Base-by-base conservation (phyloP, 345 rosid genomes). In the Citrus cavaleriei region DNA sequence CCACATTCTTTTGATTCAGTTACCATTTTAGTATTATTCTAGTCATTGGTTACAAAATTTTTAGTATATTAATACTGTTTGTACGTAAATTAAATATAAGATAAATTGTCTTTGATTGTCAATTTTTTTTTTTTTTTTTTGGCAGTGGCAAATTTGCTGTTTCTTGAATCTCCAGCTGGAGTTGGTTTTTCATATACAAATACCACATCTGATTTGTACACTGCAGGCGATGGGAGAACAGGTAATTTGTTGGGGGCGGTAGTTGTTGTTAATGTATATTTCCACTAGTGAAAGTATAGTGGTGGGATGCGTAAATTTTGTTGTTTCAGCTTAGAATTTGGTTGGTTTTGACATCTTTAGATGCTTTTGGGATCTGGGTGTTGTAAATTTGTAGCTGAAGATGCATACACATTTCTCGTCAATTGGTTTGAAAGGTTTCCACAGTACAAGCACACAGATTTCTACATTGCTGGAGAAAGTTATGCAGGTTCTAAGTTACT, bases 81-180 rank as follows among this genome's bases (percentile, higher is more conserved):
- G 72, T 65, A 10, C 42, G 12, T 28, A 51, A 25, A 46, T 49
- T 70, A 46, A 70, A 34, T 19, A 19, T 34, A 30, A 63, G 38
- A 64, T 64, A 6, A 5, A 32, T 32, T 14, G 28, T 46, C 4
- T 46, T 42, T 46, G 4, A 46, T 13, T 46, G 16, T 46, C 6
- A 7, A 30, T 18, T 54, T 24, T 66, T 64, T 65, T 59, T n/a
- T n/a, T n/a, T 28, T 28, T 10, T 61, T n/a, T 65, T 61, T 63
- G n/a, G 73, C 83, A 95, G 98, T 95, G 91, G 99, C 97, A 59
- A 95, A 93, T 83, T 54, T 93, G 86, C 86, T 93, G 27, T 95
- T 95, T 80, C 95, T 95, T 65, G 99, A 95, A 75, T 95, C 99
- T 74, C 98, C 98, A 0, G 98, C 97, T 66, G 99, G 99, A 83